Conservation (phyloP, 768 basidiomycete species). For the Zangia roseola region DNA sequence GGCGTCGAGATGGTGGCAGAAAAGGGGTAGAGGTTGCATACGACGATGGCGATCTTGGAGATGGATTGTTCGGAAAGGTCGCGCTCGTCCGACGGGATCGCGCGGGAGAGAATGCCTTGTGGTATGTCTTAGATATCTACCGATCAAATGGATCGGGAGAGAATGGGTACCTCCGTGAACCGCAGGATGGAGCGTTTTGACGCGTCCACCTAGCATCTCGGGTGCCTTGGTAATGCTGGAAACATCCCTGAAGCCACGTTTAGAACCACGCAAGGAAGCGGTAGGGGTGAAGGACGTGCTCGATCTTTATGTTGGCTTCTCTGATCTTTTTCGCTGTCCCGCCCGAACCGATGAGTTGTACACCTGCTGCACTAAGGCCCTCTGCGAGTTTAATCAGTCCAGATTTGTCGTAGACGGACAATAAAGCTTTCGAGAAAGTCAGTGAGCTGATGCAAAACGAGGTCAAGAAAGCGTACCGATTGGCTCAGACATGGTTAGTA, state of each 20-base stretch:
- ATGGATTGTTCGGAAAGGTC: slow-evolving; percentile 85
- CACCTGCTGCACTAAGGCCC: slow-evolving; percentile 77
- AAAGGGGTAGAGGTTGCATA: slow-evolving; percentile 99
- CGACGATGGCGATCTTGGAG: slow-evolving; percentile 92
- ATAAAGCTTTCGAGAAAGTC: slow-evolving; percentile 55
- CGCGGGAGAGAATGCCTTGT: slow-evolving; percentile 89
- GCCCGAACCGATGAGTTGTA: slow-evolving; percentile 90
- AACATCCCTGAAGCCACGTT: slow-evolving; percentile 69
- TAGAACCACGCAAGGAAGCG: slow-evolving; percentile 5
- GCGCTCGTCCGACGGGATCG: slow-evolving; percentile 84
- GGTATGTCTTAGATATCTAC: slow-evolving; percentile 4
- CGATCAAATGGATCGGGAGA: background rate
- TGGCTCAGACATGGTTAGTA: slow-evolving; percentile 25
- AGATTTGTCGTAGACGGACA: slow-evolving; percentile 97
- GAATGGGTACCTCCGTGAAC: slow-evolving; percentile 83
- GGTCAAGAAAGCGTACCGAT: slow-evolving; percentile 21
- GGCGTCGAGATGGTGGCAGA: slow-evolving; percentile 86
- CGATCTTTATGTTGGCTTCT: slow-evolving; percentile 86
- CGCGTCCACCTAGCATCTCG: slow-evolving; percentile 97
- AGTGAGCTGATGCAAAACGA: background rate
- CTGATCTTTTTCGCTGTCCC: slow-evolving; percentile 98
- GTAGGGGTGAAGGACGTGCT: slow-evolving; percentile 55
- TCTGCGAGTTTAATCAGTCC: slow-evolving; percentile 85
- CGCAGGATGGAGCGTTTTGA: slow-evolving; percentile 97
- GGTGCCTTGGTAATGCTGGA: slow-evolving; percentile 97